Evolutionary conservation across 192 early-diverging fungal species (phyloP).

Genomic region (Piromyces finnis): DNA sequence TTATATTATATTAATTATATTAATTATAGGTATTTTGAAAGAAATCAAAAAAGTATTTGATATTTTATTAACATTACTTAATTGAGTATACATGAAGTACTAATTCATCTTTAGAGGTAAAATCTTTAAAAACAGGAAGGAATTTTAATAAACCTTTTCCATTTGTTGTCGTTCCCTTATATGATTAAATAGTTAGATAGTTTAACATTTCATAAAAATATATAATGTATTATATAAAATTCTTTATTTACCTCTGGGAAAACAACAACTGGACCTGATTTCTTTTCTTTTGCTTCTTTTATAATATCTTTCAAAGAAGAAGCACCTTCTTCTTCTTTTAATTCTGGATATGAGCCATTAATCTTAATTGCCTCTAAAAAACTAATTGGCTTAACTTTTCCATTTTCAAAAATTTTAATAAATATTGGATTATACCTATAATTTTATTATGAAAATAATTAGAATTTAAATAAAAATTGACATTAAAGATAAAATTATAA

Average conservation of each 20-base stretch:
- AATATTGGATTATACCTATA: constrained; percentile 43
- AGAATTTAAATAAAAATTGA: not conserved
- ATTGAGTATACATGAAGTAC: constrained; percentile 40
- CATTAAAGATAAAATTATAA: too few relatives aligned
- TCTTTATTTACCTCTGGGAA: constrained; percentile 56
- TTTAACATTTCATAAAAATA: too few relatives aligned
- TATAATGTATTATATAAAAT: too few relatives aligned
- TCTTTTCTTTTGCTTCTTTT: constrained; percentile 11
- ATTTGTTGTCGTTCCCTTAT: constrained; percentile 62
- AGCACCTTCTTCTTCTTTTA: constrained; percentile 10
- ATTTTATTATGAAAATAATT: not conserved
- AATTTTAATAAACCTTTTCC: constrained; percentile 69
- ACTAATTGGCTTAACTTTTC: constrained; percentile 24
- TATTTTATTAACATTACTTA: constrained; percentile 15
- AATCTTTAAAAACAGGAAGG: constrained; percentile 46
- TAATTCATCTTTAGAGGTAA: constrained; percentile 31
- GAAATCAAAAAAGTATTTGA: not conserved
- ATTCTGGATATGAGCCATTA: constrained; percentile 22
- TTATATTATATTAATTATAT: too few relatives aligned
- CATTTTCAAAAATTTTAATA: constrained; percentile 24
- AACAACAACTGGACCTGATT: constrained; percentile 33
- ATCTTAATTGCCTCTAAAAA: constrained; percentile 31
- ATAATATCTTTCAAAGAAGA: constrained; percentile 18
- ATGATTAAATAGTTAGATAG: too few relatives aligned
- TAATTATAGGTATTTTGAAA: too few relatives aligned